A percentile compares a stretch with the other conserved stretches of the same genome.
Evolutionary conservation across 495 filamentous ascomycete genomes (phyloP).

Genomic region (Tuber microsphaerosporum): DNA sequence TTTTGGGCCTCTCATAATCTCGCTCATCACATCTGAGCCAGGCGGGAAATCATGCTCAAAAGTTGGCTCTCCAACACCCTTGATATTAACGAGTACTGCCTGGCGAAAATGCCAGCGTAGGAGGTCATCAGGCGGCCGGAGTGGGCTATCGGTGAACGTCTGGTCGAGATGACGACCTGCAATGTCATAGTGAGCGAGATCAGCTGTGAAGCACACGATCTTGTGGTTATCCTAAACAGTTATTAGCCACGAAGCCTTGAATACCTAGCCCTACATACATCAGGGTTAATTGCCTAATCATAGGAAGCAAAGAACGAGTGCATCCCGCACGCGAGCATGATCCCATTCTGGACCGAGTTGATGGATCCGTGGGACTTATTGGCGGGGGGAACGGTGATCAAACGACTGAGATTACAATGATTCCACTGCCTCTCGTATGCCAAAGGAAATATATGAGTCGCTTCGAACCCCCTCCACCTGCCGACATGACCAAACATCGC

Average conservation of each 20-base stretch:
- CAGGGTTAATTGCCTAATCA: too few relatives aligned
- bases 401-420: too few relatives aligned
- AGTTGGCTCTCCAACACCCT: conserved; percentile 12
- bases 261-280: too few relatives aligned
- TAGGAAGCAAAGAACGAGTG: too few relatives aligned
- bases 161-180: conserved; percentile 43
- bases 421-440: too few relatives aligned
- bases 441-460: too few relatives aligned
- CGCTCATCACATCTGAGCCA: conserved; percentile 43
- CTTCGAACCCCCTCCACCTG: too few relatives aligned
- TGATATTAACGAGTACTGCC: conserved; percentile 22
- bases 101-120: conserved; percentile 19
- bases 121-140: conserved; percentile 41
- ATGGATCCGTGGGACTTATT: too few relatives aligned
- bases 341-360: too few relatives aligned
- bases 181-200: conserved; percentile 30
- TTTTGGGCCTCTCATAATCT: conserved; percentile 42
- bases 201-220: conserved; percentile 41
- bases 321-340: too few relatives aligned
- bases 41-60: conserved; percentile 43
- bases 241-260: conserved; percentile 7
- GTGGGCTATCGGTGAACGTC: conserved; percentile 42
- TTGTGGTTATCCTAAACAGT: conserved; percentile 33
- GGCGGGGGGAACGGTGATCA: too few relatives aligned
- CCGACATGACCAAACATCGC: too few relatives aligned